Conservation (phyloP, 1,284 basidiomycete species). For the Anthracocystis panici-leucophaei region DNA sequence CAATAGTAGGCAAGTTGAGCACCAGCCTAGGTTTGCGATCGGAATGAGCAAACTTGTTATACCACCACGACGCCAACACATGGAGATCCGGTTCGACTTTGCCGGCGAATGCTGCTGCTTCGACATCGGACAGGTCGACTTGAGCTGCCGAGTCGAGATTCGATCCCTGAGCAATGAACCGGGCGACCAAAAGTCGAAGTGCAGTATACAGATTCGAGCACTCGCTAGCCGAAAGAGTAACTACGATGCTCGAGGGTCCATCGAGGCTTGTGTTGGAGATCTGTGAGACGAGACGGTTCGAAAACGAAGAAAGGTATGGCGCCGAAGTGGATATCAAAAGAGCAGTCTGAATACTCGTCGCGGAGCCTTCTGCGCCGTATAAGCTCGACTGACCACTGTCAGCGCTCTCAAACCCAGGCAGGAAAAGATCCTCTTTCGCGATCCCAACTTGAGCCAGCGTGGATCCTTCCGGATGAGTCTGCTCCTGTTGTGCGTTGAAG, state of each 20-base stretch:
- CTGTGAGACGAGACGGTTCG: constrained; percentile 37
- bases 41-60: constrained; percentile 14
- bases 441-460: constrained; percentile 6
- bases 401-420: constrained; percentile 40
- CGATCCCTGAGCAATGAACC: constrained; percentile 43
- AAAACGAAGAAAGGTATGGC: constrained; percentile 41
- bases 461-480: not conserved
- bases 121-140: constrained; percentile 14
- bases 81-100: constrained; percentile 44
- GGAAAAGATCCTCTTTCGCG: constrained; percentile 24
- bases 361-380: not conserved
- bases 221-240: constrained; percentile 45
- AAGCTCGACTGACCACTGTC: not conserved
- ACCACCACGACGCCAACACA: constrained; percentile 36
- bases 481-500: constrained; percentile 15
- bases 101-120: constrained; percentile 36
- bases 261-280: constrained; percentile 21
- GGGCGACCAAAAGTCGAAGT: constrained; percentile 42
- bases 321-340: constrained; percentile 47
- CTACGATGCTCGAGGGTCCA: constrained; percentile 24
- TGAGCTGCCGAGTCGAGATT: not conserved
- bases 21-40: constrained; percentile 17
- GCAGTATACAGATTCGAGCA: constrained; percentile 46
- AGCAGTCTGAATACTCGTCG: constrained; percentile 44
- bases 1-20: constrained; percentile 43